Percentiles rank a stretch among this genome's conserved stretches.
These are phyloP conservation scores for Scleromitrula shiraiana DNA, from an alignment of 2,329 filamentous ascomycete genomes.

Conservation along the genomic window DNA sequence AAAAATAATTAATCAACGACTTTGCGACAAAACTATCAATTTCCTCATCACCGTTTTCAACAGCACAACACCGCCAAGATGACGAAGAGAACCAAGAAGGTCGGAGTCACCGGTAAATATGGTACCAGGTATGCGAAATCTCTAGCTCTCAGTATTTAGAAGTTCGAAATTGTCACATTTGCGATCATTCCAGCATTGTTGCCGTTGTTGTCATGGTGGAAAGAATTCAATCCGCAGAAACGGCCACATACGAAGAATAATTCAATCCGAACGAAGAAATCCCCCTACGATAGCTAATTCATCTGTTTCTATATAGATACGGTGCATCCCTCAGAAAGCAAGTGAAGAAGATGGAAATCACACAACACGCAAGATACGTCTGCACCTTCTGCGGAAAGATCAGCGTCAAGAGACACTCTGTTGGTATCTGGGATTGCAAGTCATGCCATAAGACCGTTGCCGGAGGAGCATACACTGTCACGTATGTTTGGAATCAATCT, in stretches of 20 bases:
- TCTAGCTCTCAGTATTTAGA: constrained; percentile 13
- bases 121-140: constrained; percentile 71
- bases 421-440: constrained; percentile 96
- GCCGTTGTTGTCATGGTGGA: neutral
- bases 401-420: constrained; percentile 81
- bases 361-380: constrained; percentile 93
- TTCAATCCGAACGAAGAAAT: neutral
- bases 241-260: neutral
- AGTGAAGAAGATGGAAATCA: constrained; percentile 99
- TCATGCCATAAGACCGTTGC: constrained; percentile 91
- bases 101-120: constrained; percentile 98
- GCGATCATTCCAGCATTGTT: neutral
- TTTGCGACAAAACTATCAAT: constrained; percentile 14
- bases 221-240: neutral
- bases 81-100: constrained; percentile 97
- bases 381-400: constrained; percentile 99
- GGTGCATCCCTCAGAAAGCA: constrained; percentile 99
- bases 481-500: constrained; percentile 57
- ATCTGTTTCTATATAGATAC: constrained; percentile 52
- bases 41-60: constrained; percentile 21
- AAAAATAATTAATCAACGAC: constrained; percentile 16
- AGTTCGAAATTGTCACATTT: neutral
- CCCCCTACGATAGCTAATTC: constrained; percentile 17
- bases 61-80: constrained; percentile 53
- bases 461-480: constrained; percentile 89